These are phyloP conservation scores for Heterobasidion annosum DNA, from an alignment of 1,284 basidiomycete genomes.

Conservation along the genomic window DNA sequence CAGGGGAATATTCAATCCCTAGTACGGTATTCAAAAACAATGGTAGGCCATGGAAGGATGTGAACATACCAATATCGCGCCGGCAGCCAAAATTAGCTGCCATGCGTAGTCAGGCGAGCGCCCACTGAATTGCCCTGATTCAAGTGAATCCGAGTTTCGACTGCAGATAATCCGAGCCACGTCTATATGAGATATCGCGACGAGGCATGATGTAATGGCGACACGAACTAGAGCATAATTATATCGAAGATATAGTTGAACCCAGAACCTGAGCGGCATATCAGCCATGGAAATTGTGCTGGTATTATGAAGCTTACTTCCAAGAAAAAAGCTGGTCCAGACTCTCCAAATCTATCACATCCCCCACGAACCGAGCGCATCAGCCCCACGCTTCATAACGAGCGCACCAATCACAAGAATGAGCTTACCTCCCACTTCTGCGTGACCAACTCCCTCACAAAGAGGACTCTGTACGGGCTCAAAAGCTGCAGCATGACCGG, in stretches of 20 bases:
- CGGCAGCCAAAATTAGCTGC: conserved; percentile 54
- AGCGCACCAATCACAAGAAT: not conserved
- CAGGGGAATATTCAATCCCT: conserved; percentile 62
- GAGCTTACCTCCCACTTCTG: conserved; percentile 42
- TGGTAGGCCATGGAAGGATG: conserved; percentile 6
- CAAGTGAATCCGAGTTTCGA: conserved; percentile 55
- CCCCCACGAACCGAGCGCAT: not conserved
- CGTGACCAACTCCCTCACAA: conserved; percentile 39
- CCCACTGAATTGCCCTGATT: conserved; percentile 46
- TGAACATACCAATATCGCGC: conserved; percentile 49
- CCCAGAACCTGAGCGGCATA: conserved; percentile 32
- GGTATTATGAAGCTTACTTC: conserved; percentile 36
- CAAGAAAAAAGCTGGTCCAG: conserved; percentile 72
- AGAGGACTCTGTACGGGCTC: conserved; percentile 47
- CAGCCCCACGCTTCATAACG: not conserved
- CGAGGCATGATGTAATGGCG: not conserved
- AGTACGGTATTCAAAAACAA: not conserved
- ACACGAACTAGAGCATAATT: conserved; percentile 69
- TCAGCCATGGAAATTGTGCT: not conserved
- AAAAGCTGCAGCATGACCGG: conserved; percentile 54
- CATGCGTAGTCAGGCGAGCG: conserved; percentile 68
- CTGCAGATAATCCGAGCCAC: conserved; percentile 23
- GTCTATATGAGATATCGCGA: not conserved
- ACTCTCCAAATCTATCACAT: conserved; percentile 62
- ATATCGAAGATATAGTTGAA: conserved; percentile 67